phyloP scores from a whole-genome alignment of 2,329 filamentous ascomycete genomes.

The Ceratocystis destructans region DNA sequence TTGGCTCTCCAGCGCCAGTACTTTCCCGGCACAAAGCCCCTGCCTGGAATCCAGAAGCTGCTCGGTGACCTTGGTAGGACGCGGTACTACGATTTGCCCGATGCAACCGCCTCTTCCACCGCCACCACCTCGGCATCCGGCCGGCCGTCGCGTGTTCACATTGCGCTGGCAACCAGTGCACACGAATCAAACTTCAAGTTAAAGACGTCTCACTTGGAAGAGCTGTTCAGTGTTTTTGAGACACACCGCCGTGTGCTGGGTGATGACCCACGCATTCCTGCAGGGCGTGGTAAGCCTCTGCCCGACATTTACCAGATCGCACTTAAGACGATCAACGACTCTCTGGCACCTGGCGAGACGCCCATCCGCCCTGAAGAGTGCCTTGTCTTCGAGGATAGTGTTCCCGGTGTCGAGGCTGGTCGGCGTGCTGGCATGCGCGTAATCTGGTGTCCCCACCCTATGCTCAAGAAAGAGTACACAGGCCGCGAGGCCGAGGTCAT shows the following conservation, averaged over 20 bases:
- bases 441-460: slow-evolving; percentile 79
- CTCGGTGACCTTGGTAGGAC: slow-evolving; percentile 45
- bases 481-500: slow-evolving; percentile 70
- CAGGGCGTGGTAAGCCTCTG: slow-evolving; percentile 79
- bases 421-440: slow-evolving; percentile 88
- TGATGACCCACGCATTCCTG: slow-evolving; percentile 64
- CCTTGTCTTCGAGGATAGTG: slow-evolving; percentile 89
- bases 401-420: slow-evolving; percentile 83
- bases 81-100: slow-evolving; percentile 34
- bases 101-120: slow-evolving; percentile 10
- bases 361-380: slow-evolving; percentile 71
- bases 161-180: slow-evolving; percentile 77
- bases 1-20: slow-evolving; percentile 50
- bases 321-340: slow-evolving; percentile 68
- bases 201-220: slow-evolving; percentile 52
- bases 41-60: slow-evolving; percentile 63
- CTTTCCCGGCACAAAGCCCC: slow-evolving; percentile 61
- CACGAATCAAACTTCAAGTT: slow-evolving; percentile 57
- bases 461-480: slow-evolving; percentile 58
- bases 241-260: slow-evolving; percentile 62
- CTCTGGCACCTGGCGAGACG: slow-evolving; percentile 47
- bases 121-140: slow-evolving; percentile 21
- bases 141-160: slow-evolving; percentile 41
- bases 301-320: slow-evolving; percentile 91
- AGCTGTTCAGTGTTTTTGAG: slow-evolving; percentile 53